These are phyloP conservation scores for Zoysia pacifica DNA, from an alignment of 176 grass and related monocot genomes.

Conservation along the genomic window DNA sequence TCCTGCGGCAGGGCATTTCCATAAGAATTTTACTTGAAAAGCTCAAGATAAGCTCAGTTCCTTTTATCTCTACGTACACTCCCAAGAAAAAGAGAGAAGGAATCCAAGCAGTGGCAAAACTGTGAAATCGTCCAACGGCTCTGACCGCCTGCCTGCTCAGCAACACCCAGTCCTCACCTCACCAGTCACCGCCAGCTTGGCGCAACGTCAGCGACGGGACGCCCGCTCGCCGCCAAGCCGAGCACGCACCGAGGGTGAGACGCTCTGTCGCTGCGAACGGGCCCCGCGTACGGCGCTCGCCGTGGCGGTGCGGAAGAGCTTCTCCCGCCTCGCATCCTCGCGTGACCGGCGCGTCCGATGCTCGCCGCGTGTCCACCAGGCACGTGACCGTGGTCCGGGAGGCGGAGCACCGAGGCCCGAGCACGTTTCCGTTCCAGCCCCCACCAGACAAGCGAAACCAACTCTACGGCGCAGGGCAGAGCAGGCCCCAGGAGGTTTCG, in stretches of 20 bases:
- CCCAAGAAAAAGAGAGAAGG: background rate
- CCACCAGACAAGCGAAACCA: slow-evolving; percentile 31
- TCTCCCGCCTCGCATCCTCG: background rate
- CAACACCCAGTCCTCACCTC: background rate
- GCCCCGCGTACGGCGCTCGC: slow-evolving; percentile 1
- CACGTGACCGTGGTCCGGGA: slow-evolving; percentile 7
- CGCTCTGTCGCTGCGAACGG: background rate
- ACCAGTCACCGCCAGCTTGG: slow-evolving; percentile 35
- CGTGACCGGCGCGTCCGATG: slow-evolving; percentile 21
- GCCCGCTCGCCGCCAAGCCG: slow-evolving; percentile 30
- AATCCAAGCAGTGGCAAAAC: slow-evolving; percentile 36
- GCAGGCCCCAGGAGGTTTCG: background rate
- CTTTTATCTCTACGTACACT: background rate
- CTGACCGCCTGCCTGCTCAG: background rate
- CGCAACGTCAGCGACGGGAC: slow-evolving; percentile 26
- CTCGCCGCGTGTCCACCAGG: slow-evolving; percentile 27
- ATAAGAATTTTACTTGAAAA: background rate
- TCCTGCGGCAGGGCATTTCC: background rate
- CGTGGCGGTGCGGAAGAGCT: background rate
- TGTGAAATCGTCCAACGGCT: slow-evolving; percentile 27
- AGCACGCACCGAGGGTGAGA: background rate
- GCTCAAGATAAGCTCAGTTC: slow-evolving; percentile 10
- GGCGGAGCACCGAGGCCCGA: too few species aligned
- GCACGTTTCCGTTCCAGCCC: slow-evolving; percentile 1
- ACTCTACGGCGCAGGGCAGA: slow-evolving; percentile 22